These are phyloP conservation scores for Durotheca rogersii DNA, from an alignment of 495 filamentous ascomycete species.

Conservation along the genomic window DNA sequence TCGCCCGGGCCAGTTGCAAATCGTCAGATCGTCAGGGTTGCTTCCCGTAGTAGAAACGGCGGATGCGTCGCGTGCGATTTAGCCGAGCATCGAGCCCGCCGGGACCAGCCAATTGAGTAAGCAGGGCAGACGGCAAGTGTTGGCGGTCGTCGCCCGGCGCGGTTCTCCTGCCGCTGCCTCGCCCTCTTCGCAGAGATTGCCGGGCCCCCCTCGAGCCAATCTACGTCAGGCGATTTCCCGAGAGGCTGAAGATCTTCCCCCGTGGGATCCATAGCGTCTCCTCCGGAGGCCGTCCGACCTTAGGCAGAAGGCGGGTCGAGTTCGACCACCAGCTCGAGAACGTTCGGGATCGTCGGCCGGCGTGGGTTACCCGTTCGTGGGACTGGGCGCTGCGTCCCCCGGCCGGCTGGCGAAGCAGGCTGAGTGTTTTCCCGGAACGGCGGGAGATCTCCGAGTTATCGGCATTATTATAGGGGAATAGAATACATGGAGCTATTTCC, in stretches of 20 bases:
- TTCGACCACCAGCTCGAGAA: background rate
- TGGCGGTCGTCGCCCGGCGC: slow-evolving; percentile 10
- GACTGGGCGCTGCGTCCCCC: too few species aligned
- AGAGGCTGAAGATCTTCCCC: background rate
- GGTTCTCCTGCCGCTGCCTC: slow-evolving; percentile 12
- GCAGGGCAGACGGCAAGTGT: slow-evolving; percentile 23
- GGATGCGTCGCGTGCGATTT: slow-evolving; percentile 18
- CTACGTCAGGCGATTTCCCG: slow-evolving; percentile 24
- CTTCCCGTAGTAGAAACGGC: slow-evolving; percentile 6
- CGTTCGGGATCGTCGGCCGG: background rate
- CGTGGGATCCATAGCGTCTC: background rate
- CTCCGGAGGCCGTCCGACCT: slow-evolving; percentile 14
- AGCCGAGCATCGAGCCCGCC: slow-evolving; percentile 25
- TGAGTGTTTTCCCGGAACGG: background rate
- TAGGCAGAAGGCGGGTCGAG: slow-evolving; percentile 21
- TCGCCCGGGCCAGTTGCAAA: slow-evolving; percentile 11
- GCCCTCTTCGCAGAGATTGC: slow-evolving; percentile 6
- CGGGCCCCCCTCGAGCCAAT: slow-evolving; percentile 18
- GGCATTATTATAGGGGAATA: too few species aligned
- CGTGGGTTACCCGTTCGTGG: background rate
- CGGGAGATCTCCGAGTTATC: too few species aligned
- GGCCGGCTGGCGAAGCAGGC: background rate
- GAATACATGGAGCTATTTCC: too few species aligned
- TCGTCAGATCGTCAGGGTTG: slow-evolving; percentile 26
- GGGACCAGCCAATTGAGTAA: slow-evolving; percentile 19